Evolutionary conservation across 73 alveolate genomes (phyloP), one percentile per base, ranked within the genome.

Genomic region (Tetrahymena malaccensis): DNA sequence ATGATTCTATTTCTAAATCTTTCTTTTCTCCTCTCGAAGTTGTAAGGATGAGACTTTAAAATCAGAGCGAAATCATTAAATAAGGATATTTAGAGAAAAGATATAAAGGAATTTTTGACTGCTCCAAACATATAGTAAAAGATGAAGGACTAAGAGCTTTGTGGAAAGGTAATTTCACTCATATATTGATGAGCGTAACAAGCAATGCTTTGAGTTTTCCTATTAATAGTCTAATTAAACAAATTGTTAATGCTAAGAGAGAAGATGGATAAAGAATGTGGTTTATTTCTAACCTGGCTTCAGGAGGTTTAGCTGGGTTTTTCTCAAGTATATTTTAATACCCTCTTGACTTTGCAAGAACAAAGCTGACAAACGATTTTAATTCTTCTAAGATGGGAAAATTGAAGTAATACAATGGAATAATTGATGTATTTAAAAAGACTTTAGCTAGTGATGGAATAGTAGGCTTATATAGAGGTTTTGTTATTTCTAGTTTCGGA

Each of bases 381-480:
- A 2, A 55, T 58, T 21, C 58, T 93, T 16, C 21, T 50, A 70
- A 43, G 58, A 3, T 21, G 3, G 83, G 96, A 93, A 31, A 50
- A 27, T 19, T 34, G 56, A 94, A 93, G 70, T 55, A 94, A 34
- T 50, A 55, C 17, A 94, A 27, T 17, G 93, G 93, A 34, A 6
- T 94, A n/a, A 38, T 85, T 4, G 96, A 94, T 22, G 35, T 85
- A 13, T 38, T 43, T 38, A 15, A 10, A 19, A 40, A 94, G 10
- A 94, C 94, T 16, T 94, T 55, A 34, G 25, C 44, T 3, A 40
- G 50, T 55, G 95, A 94, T 50, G 57, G 93, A 3, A 15, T 94
- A 13, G 16, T 31, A 19, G 96, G 96, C 19, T 44, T 50, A 1
- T 94, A 94, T 94, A 94, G 96, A 94, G 96, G 96, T 55, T 57